A percentile compares a stretch with the other conserved stretches of the same genome.
These are phyloP conservation scores for Leishmania major DNA, from an alignment of 208 protist genomes.

Conservation along the genomic window DNA sequence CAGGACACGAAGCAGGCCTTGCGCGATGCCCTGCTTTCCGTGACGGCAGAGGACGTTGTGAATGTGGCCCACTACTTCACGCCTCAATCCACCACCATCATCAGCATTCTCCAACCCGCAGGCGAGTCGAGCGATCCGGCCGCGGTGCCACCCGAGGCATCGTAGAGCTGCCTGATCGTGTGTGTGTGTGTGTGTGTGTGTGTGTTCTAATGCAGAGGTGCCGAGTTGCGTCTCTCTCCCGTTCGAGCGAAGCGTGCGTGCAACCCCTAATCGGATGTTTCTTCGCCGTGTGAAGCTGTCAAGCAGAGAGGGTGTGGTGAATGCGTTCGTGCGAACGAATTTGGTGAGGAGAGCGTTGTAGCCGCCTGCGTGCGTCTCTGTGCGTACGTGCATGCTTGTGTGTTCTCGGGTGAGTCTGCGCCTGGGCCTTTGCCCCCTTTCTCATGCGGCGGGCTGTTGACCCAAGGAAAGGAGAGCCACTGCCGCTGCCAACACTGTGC, in stretches of 20 bases:
- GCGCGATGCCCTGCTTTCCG: constrained; percentile 71
- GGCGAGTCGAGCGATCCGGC: constrained; percentile 1
- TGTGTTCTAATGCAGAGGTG: neutral
- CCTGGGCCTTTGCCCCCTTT: neutral
- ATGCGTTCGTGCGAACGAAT: neutral
- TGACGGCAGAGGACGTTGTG: constrained; percentile 70
- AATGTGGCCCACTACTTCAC: constrained; percentile 61
- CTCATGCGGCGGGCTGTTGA: neutral
- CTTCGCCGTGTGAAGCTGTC: neutral
- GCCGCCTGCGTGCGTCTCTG: neutral
- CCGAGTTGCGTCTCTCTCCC: neutral
- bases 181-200: neutral
- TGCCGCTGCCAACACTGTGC: neutral
- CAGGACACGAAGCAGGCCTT: constrained; percentile 77
- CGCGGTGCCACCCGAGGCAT: neutral
- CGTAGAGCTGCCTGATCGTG: neutral
- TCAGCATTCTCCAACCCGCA: constrained; percentile 39
- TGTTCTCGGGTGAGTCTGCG: neutral
- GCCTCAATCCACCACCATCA: constrained; percentile 18
- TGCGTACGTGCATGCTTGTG: neutral
- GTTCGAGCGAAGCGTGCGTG: neutral
- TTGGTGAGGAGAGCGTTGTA: neutral
- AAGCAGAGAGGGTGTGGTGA: neutral
- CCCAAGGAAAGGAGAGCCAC: neutral
- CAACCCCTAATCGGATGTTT: neutral